These are phyloP conservation scores for Kalanchoe fedtschenkoi DNA, from an alignment of 164 flowering plant genomes.

Conservation along the genomic window DNA sequence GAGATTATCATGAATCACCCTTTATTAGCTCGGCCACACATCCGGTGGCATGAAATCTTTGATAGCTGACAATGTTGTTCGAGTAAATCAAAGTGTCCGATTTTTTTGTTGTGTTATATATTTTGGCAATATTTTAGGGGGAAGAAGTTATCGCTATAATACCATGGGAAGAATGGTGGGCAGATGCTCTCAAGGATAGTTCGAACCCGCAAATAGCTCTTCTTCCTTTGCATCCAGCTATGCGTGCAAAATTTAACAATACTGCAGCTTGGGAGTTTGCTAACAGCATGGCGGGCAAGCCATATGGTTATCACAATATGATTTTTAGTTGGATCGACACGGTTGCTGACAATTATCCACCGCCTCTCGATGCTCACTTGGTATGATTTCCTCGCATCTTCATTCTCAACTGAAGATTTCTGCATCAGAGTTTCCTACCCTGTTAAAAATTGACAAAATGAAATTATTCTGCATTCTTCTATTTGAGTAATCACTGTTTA, in stretches of 20 bases:
- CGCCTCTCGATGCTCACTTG: conserved; percentile 99
- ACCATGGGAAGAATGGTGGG: conserved; percentile 99
- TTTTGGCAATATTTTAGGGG: conserved; percentile 57
- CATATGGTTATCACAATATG: conserved; percentile 99
- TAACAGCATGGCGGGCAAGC: conserved; percentile 87
- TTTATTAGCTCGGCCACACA: no score
- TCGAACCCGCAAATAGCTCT: conserved; percentile 95
- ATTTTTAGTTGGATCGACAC: conserved; percentile 99
- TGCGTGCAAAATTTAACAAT: conserved; percentile 66
- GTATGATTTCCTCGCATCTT: no score
- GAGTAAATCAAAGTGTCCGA: no score
- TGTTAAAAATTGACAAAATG: no score
- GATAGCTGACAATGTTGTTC: no score
- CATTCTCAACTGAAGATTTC: no score
- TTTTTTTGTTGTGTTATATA: not conserved
- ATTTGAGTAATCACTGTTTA: no score
- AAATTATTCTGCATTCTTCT: no score
- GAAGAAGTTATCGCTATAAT: conserved; percentile 88
- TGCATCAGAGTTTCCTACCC: no score
- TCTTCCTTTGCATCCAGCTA: conserved; percentile 84
- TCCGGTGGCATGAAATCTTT: no score
- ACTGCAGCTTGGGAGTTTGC: conserved; percentile 99
- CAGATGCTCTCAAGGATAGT: conserved; percentile 58
- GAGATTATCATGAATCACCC: no score
- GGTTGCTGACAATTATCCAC: conserved; percentile 83